Evolutionary conservation across 768 basidiomycete genomes (phyloP), one percentile per base, ranked within the genome.

Genomic region (Imleria badia): DNA sequence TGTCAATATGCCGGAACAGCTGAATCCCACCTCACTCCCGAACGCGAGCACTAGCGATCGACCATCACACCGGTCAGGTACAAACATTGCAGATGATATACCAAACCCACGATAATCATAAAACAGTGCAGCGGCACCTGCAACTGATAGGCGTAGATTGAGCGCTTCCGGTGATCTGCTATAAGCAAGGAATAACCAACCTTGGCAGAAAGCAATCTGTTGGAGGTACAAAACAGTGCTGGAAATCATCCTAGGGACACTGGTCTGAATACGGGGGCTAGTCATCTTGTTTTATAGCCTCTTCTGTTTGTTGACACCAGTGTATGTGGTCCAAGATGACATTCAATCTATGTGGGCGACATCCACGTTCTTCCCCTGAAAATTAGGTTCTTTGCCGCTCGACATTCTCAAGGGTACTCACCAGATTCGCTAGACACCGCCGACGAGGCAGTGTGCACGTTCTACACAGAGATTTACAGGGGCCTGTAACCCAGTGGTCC

Each of bases 41-140:
- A 64, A 12, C 2, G 4, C 6, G 7, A 64, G 55, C 5, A 63
- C 63, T 64, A 7, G n/a, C 15, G 15, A 47, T 43, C 19, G 34
- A 35, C 2, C 13, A 29, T 33, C n/a, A 20, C 14, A 19, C 0
- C 0, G 11, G 41, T 63, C 47, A 60, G 48, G 1, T 22, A 26
- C 3, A 48, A 31, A 20, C 14, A 29, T 13, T 23, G 7, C 15
- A 39, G 29, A 6, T 3, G 5, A 40, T 4, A 13, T n/a, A 9
- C n/a, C 13, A 20, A 22, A 60, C 61, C 2, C 26, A 64, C 61
- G 2, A 40, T 54, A 58, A 52, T 63, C 61, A 35, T 60, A 63
- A 19, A 58, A 5, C 17, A 64, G 29, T 19, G 51, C 61, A 2
- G 59, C 20, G 19, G 33, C 41, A 29, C 49, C 17, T 10, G 63